phyloP scores from a whole-genome alignment of 257 asterid genomes.

The Nicotiana benthamiana region DNA sequence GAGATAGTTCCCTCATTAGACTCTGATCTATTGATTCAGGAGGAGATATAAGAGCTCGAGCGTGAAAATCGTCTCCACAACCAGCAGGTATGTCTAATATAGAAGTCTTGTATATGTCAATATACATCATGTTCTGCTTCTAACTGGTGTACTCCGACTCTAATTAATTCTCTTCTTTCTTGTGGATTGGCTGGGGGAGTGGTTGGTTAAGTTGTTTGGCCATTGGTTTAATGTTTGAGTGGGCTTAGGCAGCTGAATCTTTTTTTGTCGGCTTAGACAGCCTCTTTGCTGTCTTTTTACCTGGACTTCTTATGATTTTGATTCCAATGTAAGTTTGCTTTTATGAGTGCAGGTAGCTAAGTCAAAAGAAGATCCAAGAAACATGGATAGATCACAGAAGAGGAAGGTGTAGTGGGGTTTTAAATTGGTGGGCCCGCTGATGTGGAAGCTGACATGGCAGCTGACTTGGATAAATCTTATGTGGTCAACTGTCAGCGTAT shows the following conservation, averaged over 20 bases:
- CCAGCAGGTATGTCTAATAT: constrained; percentile 61
- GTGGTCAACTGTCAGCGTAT: too few species aligned
- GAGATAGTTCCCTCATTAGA: background rate
- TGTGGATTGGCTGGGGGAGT: background rate
- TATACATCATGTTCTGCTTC: background rate
- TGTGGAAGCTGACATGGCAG: too few species aligned
- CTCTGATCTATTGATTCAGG: constrained; percentile 44
- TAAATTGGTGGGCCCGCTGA: too few species aligned
- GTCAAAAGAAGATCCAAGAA: constrained; percentile 90
- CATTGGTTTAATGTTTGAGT: background rate
- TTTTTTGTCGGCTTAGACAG: background rate
- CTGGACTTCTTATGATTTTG: background rate
- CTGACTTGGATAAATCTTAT: too few species aligned
- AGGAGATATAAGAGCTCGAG: constrained; percentile 98
- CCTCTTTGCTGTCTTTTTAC: background rate
- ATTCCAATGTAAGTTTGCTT: constrained; percentile 3
- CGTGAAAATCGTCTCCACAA: constrained; percentile 93
- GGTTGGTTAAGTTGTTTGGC: background rate
- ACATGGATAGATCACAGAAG: constrained; percentile 83
- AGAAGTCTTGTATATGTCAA: background rate
- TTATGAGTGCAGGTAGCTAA: constrained; percentile 59
- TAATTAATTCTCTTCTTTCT: background rate
- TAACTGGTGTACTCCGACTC: background rate
- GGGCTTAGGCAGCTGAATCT: background rate
- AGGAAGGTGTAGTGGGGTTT: constrained; percentile 99